Conservation (phyloP, 2,329 filamentous ascomycete genomes). For the Bipolaris cookei region DNA sequence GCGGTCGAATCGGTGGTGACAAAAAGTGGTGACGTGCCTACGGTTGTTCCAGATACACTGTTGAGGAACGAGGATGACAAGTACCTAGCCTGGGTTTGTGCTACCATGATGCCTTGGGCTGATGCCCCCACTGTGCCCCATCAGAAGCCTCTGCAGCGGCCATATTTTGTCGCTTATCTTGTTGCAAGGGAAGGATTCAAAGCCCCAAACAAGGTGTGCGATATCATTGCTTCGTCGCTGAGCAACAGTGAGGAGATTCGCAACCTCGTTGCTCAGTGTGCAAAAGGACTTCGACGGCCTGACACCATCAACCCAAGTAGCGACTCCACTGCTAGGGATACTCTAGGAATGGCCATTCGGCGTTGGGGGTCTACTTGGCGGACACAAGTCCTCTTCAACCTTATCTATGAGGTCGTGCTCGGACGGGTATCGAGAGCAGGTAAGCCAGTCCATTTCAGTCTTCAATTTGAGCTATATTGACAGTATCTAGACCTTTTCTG, state of each 20-base stretch:
- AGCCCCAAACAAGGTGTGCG: conserved; percentile 75
- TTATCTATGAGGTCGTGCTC: conserved; percentile 67
- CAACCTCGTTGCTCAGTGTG: conserved; percentile 60
- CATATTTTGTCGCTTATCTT: conserved; percentile 59
- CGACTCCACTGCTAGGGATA: conserved; percentile 62
- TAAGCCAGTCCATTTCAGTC: conserved; percentile 38
- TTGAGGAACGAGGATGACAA: conserved; percentile 67
- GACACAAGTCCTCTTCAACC: conserved; percentile 70
- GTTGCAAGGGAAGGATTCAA: conserved; percentile 80
- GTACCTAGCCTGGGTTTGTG: conserved; percentile 79
- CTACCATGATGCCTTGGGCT: conserved; percentile 76
- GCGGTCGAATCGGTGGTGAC: conserved; percentile 55
- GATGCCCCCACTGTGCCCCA: conserved; percentile 58
- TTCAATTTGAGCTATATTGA: conserved; percentile 20
- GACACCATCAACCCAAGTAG: conserved; percentile 53
- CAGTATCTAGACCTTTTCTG: conserved; percentile 51
- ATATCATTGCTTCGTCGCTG: conserved; percentile 69
- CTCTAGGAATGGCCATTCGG: conserved; percentile 75
- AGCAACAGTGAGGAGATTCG: conserved; percentile 69
- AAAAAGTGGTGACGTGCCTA: conserved; percentile 43
- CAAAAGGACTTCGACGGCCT: conserved; percentile 56
- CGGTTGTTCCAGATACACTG: conserved; percentile 54
- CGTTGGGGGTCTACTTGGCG: conserved; percentile 76
- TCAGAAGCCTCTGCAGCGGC: conserved; percentile 51
- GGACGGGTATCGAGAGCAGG: conserved; percentile 50